Evolutionary conservation across 83 land plant genomes (phyloP).

Genomic region (Thuja plicata): DNA sequence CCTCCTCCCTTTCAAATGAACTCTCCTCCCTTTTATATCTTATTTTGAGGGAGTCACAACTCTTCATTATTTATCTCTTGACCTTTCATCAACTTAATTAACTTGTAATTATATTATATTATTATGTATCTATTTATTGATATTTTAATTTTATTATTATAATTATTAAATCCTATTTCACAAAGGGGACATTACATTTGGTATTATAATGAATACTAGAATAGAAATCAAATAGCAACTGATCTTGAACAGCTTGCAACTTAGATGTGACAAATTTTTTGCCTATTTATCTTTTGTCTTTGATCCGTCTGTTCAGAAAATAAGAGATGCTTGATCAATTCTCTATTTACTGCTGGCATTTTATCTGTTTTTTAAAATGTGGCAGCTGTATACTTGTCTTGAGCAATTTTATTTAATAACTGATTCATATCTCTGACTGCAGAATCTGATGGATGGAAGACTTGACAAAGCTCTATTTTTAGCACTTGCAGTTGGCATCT

Average conservation of each 20-base stretch:
- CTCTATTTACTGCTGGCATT: neutral
- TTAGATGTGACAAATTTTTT: neutral
- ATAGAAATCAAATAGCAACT: neutral
- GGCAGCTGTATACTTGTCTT: neutral
- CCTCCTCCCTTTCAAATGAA: too few species aligned
- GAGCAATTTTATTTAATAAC: neutral
- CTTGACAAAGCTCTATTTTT: conserved; percentile 34
- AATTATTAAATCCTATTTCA: too few species aligned
- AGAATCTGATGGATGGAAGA: conserved; percentile 34
- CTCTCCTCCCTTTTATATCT: too few species aligned
- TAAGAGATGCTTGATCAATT: neutral
- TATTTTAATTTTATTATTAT: too few species aligned
- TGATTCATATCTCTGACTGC: conserved; percentile 9
- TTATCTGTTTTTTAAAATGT: neutral
- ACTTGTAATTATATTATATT: too few species aligned
- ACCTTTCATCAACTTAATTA: too few species aligned
- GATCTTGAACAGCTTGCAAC: neutral
- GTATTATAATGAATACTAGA: neutral
- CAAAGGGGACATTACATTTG: neutral
- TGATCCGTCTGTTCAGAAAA: neutral
- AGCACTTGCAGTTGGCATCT: conserved; percentile 42
- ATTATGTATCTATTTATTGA: too few species aligned
- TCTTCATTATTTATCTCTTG: too few species aligned
- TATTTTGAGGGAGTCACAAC: too few species aligned
- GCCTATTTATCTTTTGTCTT: neutral